Conservation (phyloP, 2,329 filamentous ascomycete species). For the Didymella lethalis region DNA sequence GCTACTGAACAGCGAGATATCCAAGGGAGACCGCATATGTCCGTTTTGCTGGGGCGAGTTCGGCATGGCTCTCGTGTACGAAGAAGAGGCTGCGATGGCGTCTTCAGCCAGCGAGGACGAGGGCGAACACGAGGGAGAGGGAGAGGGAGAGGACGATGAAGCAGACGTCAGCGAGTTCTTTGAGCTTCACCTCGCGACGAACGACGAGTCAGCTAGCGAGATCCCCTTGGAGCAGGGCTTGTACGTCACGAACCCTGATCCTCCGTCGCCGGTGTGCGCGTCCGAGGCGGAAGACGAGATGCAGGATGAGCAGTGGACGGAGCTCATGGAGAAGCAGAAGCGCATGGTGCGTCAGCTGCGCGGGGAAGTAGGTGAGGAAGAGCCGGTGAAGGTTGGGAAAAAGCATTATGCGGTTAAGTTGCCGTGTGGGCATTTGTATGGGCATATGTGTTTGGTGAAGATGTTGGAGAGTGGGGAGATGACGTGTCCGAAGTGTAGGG, state of each 20-base stretch:
- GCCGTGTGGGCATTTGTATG: not conserved
- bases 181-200: too few species aligned
- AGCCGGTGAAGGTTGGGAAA: not conserved
- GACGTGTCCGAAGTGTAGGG: not conserved
- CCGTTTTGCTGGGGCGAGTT: not conserved
- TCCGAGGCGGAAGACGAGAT: not conserved
- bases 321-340: not conserved
- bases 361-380: not conserved
- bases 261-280: not conserved
- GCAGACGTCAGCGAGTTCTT: too few species aligned
- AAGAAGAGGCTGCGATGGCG: not conserved
- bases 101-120: not conserved
- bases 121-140: not conserved
- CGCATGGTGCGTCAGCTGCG: not conserved
- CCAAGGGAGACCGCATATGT: not conserved
- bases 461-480: slow-evolving; percentile 2
- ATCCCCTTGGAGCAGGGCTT: not conserved
- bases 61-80: not conserved
- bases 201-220: too few species aligned
- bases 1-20: not conserved
- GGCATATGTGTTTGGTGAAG: not conserved
- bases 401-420: not conserved
- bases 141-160: too few species aligned
- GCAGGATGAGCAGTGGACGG: not conserved
- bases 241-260: not conserved